These are phyloP conservation scores for Parasarocladium wereldwijsianum DNA, from an alignment of 2,329 filamentous ascomycete genomes.

Conservation along the genomic window DNA sequence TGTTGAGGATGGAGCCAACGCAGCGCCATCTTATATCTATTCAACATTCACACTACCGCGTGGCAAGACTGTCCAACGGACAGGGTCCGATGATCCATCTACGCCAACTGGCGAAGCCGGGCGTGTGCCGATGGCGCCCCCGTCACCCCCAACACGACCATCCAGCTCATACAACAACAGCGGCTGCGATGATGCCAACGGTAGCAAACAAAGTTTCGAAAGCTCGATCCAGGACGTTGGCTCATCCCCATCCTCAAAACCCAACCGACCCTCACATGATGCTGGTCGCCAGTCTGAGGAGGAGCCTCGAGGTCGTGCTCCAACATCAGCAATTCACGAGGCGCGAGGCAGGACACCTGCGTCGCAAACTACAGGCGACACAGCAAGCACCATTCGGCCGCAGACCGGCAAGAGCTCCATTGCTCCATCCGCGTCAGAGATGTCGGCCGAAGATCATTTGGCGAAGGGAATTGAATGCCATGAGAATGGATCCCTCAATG, in stretches of 20 bases:
- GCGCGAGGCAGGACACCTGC: conserved; percentile 26
- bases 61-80: conserved; percentile 62
- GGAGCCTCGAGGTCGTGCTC: conserved; percentile 27
- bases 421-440: conserved; percentile 47
- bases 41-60: conserved; percentile 73
- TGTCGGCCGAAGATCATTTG: conserved; percentile 77
- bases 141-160: conserved; percentile 45
- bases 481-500: conserved; percentile 72
- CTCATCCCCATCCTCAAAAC: conserved; percentile 27
- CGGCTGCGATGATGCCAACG: conserved; percentile 27
- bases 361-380: conserved; percentile 28
- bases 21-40: conserved; percentile 67
- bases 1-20: conserved; percentile 29
- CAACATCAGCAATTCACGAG: conserved; percentile 23
- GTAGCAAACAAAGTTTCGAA: conserved; percentile 34
- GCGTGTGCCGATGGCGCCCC: conserved; percentile 24
- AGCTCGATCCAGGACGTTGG: conserved; percentile 20
- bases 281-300: conserved; percentile 32
- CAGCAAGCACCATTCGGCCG: conserved; percentile 34
- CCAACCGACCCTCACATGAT: conserved; percentile 30
- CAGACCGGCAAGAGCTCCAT: conserved; percentile 25
- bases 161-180: conserved; percentile 36
- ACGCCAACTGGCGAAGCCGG: conserved; percentile 22
- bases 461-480: conserved; percentile 82
- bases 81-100: conserved; percentile 39